Conservation (phyloP, 768 basidiomycete genomes). For the Tulasnella sp. region DNA sequence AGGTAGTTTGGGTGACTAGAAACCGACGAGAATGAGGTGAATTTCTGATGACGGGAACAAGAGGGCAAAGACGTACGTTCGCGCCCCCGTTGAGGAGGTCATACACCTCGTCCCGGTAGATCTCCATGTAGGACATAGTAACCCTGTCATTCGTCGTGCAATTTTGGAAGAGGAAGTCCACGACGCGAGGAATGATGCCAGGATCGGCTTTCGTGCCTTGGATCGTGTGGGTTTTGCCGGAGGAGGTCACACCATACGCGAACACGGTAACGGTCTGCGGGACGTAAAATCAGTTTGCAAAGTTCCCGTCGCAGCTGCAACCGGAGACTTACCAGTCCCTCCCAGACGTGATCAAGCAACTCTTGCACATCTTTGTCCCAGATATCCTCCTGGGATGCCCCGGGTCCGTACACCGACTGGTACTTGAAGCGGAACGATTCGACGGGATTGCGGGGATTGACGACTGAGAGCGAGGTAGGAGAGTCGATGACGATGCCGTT, state of each 20-base stretch:
- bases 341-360: constrained; percentile 74
- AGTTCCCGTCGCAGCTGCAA: background rate
- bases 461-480: constrained; percentile 56
- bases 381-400: constrained; percentile 74
- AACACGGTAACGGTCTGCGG: constrained; percentile 81
- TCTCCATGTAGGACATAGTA: constrained; percentile 80
- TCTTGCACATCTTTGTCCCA: constrained; percentile 76
- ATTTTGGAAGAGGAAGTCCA: constrained; percentile 66
- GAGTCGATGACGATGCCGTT: constrained; percentile 21
- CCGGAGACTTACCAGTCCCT: constrained; percentile 63
- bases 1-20: constrained; percentile 58
- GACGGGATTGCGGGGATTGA: constrained; percentile 67
- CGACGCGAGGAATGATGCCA: constrained; percentile 84
- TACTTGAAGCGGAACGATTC: constrained; percentile 82
- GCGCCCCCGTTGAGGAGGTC: constrained; percentile 78
- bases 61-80: constrained; percentile 51
- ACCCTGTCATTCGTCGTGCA: constrained; percentile 44
- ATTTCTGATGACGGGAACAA: background rate
- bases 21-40: background rate
- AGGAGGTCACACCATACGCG: constrained; percentile 81
- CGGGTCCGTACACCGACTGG: constrained; percentile 73
- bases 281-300: background rate
- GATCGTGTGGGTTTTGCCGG: constrained; percentile 93
- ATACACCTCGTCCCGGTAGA: constrained; percentile 90
- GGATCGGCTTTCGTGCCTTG: constrained; percentile 73